Percentiles rank a stretch among this genome's conserved stretches.
Evolutionary conservation across 2,329 filamentous ascomycete species (phyloP).

Genomic region (Hypoxylon sp.): DNA sequence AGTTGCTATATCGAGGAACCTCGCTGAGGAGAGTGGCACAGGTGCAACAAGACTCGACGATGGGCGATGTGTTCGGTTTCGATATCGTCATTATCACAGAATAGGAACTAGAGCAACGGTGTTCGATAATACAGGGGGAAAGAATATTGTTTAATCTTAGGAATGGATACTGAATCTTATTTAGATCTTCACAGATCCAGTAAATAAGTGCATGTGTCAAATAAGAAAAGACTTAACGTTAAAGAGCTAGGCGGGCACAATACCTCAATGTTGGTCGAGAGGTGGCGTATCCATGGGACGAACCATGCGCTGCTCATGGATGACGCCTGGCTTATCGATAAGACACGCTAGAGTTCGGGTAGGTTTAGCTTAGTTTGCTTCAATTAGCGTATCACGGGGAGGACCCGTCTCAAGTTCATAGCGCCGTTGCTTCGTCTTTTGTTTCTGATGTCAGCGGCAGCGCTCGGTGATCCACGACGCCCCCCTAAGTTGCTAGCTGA

Average conservation of each 20-base stretch:
- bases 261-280: too few relatives aligned
- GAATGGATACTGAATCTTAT: background rate
- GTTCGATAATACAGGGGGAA: constrained; percentile 3
- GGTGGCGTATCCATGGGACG: too few relatives aligned
- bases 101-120: background rate
- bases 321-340: constrained; percentile 38
- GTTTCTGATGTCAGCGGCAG: constrained; percentile 36
- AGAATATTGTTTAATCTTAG: constrained; percentile 1
- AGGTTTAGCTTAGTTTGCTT: background rate
- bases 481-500: constrained; percentile 10
- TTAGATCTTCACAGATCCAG: background rate
- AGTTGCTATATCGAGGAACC: constrained; percentile 63
- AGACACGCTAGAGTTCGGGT: background rate
- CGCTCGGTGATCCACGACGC: constrained; percentile 17
- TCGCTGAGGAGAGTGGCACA: constrained; percentile 73
- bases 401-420: background rate
- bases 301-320: background rate
- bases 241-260: background rate
- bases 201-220: background rate
- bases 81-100: constrained; percentile 42
- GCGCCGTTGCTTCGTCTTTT: constrained; percentile 10
- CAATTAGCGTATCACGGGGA: constrained; percentile 14
- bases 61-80: constrained; percentile 28
- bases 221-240: background rate
- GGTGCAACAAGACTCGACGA: constrained; percentile 72